phyloP scores from a whole-genome alignment of 1,284 basidiomycete genomes.

The Trichosporon ovoides region DNA sequence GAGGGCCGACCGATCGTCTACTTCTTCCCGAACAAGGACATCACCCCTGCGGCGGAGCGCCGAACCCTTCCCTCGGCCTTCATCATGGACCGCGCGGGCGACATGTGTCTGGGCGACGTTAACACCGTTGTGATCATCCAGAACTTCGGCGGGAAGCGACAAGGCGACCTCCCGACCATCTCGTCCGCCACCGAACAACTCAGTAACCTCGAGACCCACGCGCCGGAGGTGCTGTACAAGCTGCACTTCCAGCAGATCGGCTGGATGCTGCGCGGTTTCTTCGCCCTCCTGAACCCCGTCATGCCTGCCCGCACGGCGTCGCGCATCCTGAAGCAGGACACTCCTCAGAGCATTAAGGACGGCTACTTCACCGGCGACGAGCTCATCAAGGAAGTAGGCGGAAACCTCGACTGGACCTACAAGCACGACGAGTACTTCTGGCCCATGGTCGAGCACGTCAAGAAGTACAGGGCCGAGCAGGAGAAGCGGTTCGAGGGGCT shows the following conservation, averaged over 20 bases:
- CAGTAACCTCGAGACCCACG: conserved; percentile 29
- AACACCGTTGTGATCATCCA: conserved; percentile 25
- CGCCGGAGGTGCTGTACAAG: conserved; percentile 30
- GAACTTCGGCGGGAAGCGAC: conserved; percentile 42
- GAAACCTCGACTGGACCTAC: conserved; percentile 30
- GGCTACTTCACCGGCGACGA: conserved; percentile 22
- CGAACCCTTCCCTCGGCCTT: conserved; percentile 25
- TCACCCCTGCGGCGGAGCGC: conserved; percentile 27
- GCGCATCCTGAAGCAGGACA: conserved; percentile 29
- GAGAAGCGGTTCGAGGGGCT: conserved; percentile 25
- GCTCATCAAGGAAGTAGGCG: conserved; percentile 31
- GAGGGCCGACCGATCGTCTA: conserved; percentile 34
- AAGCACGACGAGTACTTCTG: conserved; percentile 39
- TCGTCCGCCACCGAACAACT: conserved; percentile 28
- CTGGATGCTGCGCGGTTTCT: conserved; percentile 35
- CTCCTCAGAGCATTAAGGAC: conserved; percentile 21
- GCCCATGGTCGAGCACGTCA: conserved; percentile 26
- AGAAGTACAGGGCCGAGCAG: conserved; percentile 24
- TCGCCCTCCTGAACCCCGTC: conserved; percentile 43
- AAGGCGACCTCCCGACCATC: conserved; percentile 35
- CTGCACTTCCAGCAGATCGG: conserved; percentile 33
- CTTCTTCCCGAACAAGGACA: conserved; percentile 38
- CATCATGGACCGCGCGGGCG: conserved; percentile 11
- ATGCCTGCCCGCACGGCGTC: conserved; percentile 30
- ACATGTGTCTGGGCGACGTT: conserved; percentile 13